Evolutionary conservation across 495 filamentous ascomycete genomes (phyloP).

Genomic region (Aspergillus funiculosus): DNA sequence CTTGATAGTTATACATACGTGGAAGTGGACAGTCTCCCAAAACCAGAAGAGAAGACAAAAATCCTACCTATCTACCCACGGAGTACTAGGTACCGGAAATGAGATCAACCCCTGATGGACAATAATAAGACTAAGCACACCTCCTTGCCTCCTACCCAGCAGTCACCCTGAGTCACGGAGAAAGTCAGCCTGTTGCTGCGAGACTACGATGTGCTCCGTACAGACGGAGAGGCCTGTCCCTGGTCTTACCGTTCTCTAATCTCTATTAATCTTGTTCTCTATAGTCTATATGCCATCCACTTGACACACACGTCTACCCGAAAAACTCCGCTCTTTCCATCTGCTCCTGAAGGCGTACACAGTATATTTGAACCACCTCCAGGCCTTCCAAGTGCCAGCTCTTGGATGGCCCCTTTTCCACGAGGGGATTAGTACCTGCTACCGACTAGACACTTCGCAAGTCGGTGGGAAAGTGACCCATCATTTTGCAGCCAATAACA

Average conservation of each 20-base stretch:
- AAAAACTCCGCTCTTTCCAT: background rate
- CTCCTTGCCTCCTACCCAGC: slow-evolving; percentile 11
- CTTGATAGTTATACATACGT: too few relatives aligned
- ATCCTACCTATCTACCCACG: too few relatives aligned
- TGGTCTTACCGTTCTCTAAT: slow-evolving; percentile 12
- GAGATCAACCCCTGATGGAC: slow-evolving; percentile 14
- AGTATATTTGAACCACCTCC: too few relatives aligned
- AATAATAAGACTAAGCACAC: background rate
- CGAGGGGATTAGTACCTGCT: background rate
- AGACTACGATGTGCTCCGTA: too few relatives aligned
- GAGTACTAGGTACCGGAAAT: slow-evolving; percentile 9
- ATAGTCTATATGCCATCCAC: slow-evolving; percentile 15
- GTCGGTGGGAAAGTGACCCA: slow-evolving; percentile 1
- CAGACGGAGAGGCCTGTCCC: slow-evolving; percentile 1
- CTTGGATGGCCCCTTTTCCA: slow-evolving; percentile 6
- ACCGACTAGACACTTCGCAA: background rate
- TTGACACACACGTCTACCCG: slow-evolving; percentile 13
- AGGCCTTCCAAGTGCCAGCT: too few relatives aligned
- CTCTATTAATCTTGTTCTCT: background rate
- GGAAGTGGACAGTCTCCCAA: too few relatives aligned
- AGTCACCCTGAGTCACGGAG: slow-evolving; percentile 3
- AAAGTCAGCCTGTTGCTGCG: background rate
- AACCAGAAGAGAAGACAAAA: slow-evolving; percentile 1
- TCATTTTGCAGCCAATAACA: background rate
- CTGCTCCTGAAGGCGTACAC: background rate